These are phyloP conservation scores for Ganoderma leucocontextum DNA, from an alignment of 1,284 basidiomycete species.

Conservation along the genomic window DNA sequence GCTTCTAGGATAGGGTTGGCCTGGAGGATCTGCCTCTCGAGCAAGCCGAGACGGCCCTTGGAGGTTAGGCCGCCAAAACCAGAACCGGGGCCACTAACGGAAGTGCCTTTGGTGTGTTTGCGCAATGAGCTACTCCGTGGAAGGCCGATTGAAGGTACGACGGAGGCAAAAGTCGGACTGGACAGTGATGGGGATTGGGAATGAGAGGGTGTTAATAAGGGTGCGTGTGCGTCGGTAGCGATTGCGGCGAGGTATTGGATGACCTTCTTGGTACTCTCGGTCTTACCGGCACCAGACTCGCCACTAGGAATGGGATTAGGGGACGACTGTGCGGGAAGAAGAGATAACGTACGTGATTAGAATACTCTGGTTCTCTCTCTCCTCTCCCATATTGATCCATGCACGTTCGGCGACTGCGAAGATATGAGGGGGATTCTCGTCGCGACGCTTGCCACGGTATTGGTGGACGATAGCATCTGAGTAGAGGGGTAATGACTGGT, in stretches of 20 bases:
- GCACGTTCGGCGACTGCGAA: constrained; percentile 98
- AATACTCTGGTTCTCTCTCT: constrained; percentile 97
- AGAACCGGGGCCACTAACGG: constrained; percentile 52
- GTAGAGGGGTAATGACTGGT: constrained; percentile 93
- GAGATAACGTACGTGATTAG: constrained; percentile 88
- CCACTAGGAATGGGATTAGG: constrained; percentile 65
- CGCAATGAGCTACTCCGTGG: constrained; percentile 62
- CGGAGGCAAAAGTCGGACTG: constrained; percentile 50
- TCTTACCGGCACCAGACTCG: constrained; percentile 99
- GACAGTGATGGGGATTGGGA: constrained; percentile 63
- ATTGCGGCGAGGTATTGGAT: constrained; percentile 99
- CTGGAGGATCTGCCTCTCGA: constrained; percentile 97
- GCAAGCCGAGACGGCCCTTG: constrained; percentile 81
- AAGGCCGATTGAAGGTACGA: constrained; percentile 66
- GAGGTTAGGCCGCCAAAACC: constrained; percentile 54
- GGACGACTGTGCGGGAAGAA: background rate
- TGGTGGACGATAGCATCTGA: constrained; percentile 92
- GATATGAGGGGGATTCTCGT: constrained; percentile 97
- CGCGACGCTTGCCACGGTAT: constrained; percentile 91
- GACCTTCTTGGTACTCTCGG: constrained; percentile 99
- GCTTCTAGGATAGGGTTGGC: constrained; percentile 98
- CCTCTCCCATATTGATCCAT: constrained; percentile 98
- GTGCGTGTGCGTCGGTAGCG: constrained; percentile 80
- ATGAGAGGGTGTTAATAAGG: constrained; percentile 61
- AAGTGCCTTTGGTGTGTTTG: constrained; percentile 47